These are phyloP conservation scores for Carnegiea gigantea DNA, from an alignment of 179 eudicot species.

Conservation along the genomic window DNA sequence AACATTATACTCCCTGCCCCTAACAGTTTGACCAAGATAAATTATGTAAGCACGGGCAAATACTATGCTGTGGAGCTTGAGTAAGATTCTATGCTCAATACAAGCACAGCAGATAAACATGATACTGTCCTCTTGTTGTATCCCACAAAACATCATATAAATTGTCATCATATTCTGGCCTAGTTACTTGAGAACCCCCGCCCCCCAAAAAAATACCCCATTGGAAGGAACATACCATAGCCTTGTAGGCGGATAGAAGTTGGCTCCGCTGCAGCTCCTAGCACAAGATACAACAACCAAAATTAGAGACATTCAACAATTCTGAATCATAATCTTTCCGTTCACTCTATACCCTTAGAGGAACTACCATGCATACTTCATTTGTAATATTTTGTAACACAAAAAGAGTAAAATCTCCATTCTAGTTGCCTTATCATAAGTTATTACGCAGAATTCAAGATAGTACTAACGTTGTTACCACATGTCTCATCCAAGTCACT, in stretches of 20 bases:
- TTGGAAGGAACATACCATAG: constrained; percentile 50
- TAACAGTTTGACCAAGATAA: not conserved
- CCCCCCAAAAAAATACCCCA: not conserved
- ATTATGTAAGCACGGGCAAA: not conserved
- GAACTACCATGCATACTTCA: not conserved
- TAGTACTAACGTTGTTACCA: not conserved
- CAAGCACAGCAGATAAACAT: not conserved
- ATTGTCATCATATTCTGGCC: not conserved
- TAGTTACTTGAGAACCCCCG: not conserved
- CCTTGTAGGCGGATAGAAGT: constrained; percentile 67
- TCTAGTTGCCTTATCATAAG: not conserved
- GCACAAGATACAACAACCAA: constrained; percentile 10
- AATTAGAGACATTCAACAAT: constrained; percentile 14
- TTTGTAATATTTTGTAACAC: not conserved
- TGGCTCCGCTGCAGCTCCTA: constrained; percentile 53
- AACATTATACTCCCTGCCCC: not conserved
- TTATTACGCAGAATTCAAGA: not conserved
- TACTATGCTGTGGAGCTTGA: not conserved
- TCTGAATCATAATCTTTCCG: not conserved
- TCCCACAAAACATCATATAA: not conserved
- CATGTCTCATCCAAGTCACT: not conserved
- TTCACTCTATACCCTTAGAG: not conserved
- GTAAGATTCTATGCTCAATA: not conserved
- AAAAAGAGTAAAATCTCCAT: not conserved
- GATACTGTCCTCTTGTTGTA: not conserved